Evolutionary conservation across 352 stramenopile species (phyloP).

Genomic region (Globisporangium echinulatum): DNA sequence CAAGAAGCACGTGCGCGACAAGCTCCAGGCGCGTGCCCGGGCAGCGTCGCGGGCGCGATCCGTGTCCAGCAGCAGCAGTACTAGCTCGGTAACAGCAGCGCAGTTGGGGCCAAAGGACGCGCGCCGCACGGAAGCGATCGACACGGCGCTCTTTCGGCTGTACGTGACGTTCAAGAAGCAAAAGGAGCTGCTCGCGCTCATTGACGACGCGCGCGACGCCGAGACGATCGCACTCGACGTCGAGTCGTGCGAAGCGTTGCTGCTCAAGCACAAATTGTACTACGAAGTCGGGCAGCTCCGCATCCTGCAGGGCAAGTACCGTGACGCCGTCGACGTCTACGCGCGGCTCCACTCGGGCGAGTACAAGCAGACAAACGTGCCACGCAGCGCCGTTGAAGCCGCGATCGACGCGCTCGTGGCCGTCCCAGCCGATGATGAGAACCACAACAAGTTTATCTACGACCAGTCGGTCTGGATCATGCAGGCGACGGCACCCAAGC

Average conservation of each 20-base stretch:
- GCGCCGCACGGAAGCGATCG: conserved; percentile 72
- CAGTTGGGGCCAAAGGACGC: conserved; percentile 45
- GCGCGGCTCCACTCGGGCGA: conserved; percentile 67
- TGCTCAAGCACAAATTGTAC: conserved; percentile 72
- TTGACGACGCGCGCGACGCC: conserved; percentile 58
- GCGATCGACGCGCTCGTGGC: conserved; percentile 84
- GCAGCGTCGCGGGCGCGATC: conserved; percentile 33
- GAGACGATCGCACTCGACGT: conserved; percentile 60
- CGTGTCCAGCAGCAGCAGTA: conserved; percentile 19
- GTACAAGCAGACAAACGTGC: conserved; percentile 81
- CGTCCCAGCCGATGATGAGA: conserved; percentile 33
- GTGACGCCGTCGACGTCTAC: conserved; percentile 80
- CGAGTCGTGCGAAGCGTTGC: conserved; percentile 54
- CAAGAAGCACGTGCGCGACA: conserved; percentile 81
- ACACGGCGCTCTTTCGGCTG: conserved; percentile 78
- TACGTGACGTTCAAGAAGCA: conserved; percentile 77
- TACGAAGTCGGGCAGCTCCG: conserved; percentile 74
- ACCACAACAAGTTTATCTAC: conserved; percentile 83
- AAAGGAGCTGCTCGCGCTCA: conserved; percentile 70
- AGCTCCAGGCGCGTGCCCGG: conserved; percentile 32
- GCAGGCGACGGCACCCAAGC: conserved; percentile 60
- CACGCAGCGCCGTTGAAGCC: conserved; percentile 85
- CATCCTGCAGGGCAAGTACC: conserved; percentile 58
- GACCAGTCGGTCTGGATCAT: conserved; percentile 86
- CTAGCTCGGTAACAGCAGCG: neutral